Percentiles rank a stretch among this genome's conserved stretches.
Evolutionary conservation across 2,329 filamentous ascomycete species (phyloP).

Genomic region (Colletotrichum euphorbiae): DNA sequence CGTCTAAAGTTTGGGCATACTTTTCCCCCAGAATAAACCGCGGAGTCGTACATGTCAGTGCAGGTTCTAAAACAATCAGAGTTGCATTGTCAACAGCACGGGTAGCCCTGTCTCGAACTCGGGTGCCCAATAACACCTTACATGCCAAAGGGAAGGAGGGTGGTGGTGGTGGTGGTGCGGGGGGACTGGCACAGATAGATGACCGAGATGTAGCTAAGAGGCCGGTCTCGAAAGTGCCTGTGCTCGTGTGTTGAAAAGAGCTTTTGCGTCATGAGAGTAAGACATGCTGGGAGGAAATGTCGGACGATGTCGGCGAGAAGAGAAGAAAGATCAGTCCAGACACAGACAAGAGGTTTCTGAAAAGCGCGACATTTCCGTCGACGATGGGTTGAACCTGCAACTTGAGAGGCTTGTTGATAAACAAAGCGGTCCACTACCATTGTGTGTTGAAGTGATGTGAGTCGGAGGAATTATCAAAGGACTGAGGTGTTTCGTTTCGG

Average conservation of each 20-base stretch:
- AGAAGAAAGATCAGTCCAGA: slow-evolving; percentile 22
- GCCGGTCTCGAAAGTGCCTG: background rate
- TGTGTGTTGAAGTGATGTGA: background rate
- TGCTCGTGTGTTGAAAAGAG: background rate
- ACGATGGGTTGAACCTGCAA: slow-evolving; percentile 22
- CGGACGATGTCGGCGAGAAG: slow-evolving; percentile 15
- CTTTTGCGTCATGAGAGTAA: background rate
- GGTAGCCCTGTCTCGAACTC: slow-evolving; percentile 13
- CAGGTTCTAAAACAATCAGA: slow-evolving; percentile 1
- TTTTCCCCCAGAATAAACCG: slow-evolving; percentile 4
- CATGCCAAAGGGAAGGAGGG: background rate
- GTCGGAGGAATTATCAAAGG: background rate
- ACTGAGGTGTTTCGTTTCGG: slow-evolving; percentile 32
- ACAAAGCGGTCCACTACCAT: slow-evolving; percentile 6
- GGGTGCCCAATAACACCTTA: slow-evolving; percentile 16
- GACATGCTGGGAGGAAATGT: slow-evolving; percentile 8
- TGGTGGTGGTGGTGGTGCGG: background rate
- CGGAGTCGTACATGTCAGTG: slow-evolving; percentile 6
- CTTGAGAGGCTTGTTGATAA: slow-evolving; percentile 1
- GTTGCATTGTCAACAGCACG: background rate
- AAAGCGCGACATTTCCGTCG: background rate
- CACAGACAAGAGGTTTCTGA: slow-evolving; percentile 10
- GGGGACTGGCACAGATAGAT: slow-evolving; percentile 4
- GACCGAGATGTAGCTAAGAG: slow-evolving; percentile 14
- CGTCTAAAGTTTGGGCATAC: background rate